These are phyloP conservation scores for Lantana camara DNA, from an alignment of 257 asterid species.

Conservation along the genomic window DNA sequence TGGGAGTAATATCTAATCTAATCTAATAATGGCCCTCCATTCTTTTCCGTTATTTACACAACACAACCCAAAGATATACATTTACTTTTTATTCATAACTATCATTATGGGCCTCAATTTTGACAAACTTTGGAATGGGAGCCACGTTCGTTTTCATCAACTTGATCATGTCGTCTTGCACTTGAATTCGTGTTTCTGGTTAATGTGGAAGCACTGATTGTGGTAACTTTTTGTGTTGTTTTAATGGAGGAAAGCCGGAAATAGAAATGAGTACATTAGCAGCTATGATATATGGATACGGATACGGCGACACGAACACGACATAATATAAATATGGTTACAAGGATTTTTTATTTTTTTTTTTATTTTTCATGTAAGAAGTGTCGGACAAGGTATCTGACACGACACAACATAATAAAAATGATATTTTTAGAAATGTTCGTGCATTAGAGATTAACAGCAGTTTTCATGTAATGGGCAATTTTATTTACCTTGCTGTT, in stretches of 20 bases:
- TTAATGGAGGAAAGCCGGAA: slow-evolving; percentile 17
- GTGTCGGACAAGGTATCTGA: no score
- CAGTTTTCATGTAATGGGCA: slow-evolving; percentile 8
- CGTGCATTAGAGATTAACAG: not conserved
- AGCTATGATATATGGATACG: no score
- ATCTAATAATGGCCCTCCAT: slow-evolving; percentile 22
- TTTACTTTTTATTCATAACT: slow-evolving; percentile 31
- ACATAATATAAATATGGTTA: no score
- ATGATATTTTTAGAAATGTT: no score
- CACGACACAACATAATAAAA: no score
- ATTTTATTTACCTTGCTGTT: slow-evolving; percentile 6
- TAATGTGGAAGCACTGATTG: slow-evolving; percentile 21
- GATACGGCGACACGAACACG: no score
- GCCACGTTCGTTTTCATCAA: slow-evolving; percentile 13
- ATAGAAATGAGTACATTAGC: slow-evolving; percentile 7
- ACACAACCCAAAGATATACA: slow-evolving; percentile 17
- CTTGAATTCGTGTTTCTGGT: slow-evolving; percentile 20
- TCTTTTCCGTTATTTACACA: slow-evolving; percentile 29
- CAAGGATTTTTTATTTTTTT: no score
- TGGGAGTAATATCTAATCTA: not conserved
- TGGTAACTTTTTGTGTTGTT: slow-evolving; percentile 12
- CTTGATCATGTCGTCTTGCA: slow-evolving; percentile 8
- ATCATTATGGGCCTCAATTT: slow-evolving; percentile 20
- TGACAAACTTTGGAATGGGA: not conserved
- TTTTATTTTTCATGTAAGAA: no score